These are phyloP conservation scores for Colletotrichum graminicola DNA, from an alignment of 2,329 filamentous ascomycete species.

Conservation along the genomic window DNA sequence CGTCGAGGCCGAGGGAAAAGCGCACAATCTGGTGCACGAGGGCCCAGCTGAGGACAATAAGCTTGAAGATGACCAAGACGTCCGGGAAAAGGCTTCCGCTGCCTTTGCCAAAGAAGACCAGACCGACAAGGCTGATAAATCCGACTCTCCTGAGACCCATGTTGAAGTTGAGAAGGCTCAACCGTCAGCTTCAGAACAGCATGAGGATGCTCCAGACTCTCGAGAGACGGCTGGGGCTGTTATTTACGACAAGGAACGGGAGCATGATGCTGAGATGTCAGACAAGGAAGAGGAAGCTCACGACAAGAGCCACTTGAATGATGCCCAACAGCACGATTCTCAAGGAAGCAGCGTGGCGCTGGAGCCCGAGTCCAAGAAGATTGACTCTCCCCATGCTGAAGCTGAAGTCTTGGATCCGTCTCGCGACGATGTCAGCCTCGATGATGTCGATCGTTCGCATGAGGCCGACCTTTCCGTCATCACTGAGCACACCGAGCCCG, in stretches of 20 bases:
- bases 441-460: background rate
- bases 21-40: background rate
- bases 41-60: background rate
- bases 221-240: too few relatives aligned
- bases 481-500: constrained; percentile 28
- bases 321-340: background rate
- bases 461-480: constrained; percentile 23
- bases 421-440: constrained; percentile 1
- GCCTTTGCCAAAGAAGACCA: background rate
- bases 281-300: background rate
- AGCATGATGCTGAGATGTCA: background rate
- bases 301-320: background rate
- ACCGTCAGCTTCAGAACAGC: background rate
- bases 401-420: background rate
- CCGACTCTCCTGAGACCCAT: background rate
- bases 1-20: background rate
- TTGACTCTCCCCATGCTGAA: background rate
- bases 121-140: background rate
- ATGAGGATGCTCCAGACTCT: background rate
- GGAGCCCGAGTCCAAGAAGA: background rate
- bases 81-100: background rate
- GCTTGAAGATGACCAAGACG: background rate
- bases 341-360: background rate
- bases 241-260: background rate
- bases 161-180: background rate